Percentiles rank a stretch among this genome's conserved stretches.
phyloP scores from a whole-genome alignment of 441 rosid genomes.

The Gossypium gossypioides region DNA sequence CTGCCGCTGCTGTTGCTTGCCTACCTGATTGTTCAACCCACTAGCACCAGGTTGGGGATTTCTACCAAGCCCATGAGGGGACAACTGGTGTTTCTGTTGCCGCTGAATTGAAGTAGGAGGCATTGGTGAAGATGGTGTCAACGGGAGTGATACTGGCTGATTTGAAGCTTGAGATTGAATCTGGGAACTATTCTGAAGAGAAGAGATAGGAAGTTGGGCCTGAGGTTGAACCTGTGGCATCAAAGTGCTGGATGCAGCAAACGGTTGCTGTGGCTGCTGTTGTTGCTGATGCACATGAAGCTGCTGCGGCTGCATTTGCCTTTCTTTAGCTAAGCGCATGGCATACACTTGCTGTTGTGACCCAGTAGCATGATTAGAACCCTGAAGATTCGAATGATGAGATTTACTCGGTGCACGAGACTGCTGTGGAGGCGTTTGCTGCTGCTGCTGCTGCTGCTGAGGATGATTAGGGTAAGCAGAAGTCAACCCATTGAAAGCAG shows the following conservation, averaged over 20 bases:
- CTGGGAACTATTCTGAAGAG: constrained; percentile 60
- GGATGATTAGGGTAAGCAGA: constrained; percentile 65
- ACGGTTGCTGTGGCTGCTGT: constrained; percentile 32
- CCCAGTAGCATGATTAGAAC: constrained; percentile 51
- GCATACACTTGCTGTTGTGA: constrained; percentile 69
- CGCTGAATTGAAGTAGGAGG: constrained; percentile 49
- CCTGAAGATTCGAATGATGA: constrained; percentile 56
- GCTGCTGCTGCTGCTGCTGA: constrained; percentile 36
- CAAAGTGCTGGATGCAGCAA: constrained; percentile 48
- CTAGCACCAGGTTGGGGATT: constrained; percentile 49
- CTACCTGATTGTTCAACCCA: constrained; percentile 63
- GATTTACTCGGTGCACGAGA: constrained; percentile 46
- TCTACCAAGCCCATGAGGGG: constrained; percentile 49
- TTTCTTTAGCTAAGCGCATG: constrained; percentile 51
- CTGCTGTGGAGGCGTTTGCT: constrained; percentile 58
- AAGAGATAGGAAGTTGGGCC: constrained; percentile 57
- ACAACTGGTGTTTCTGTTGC: constrained; percentile 58
- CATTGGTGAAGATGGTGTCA: constrained; percentile 47
- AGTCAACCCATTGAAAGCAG: constrained; percentile 60
- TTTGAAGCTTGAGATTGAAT: constrained; percentile 53
- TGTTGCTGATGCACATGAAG: constrained; percentile 51
- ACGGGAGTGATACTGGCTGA: constrained; percentile 45
- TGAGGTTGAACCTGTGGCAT: constrained; percentile 59
- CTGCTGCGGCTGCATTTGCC: constrained; percentile 59
- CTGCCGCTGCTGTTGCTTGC: constrained; percentile 70